Conservation (phyloP, 805 yeast species). For the Schwanniomyces pseudopolymorphus region DNA sequence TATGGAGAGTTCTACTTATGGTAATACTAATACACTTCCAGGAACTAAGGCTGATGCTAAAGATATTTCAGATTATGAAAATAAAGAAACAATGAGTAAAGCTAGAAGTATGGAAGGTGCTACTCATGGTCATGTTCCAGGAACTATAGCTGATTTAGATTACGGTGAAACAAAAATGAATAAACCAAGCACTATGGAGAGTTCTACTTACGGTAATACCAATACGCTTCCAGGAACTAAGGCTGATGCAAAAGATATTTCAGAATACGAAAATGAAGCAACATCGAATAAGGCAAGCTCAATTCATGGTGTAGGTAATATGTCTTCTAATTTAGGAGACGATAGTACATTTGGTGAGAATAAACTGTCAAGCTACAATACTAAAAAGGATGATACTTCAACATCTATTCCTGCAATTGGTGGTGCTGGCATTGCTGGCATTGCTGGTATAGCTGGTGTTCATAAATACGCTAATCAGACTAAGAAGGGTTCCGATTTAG, state of each 20-base stretch:
- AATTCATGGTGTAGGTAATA: no score
- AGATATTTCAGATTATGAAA: background rate
- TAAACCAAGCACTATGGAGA: no score
- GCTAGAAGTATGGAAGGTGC: slow-evolving; percentile 3
- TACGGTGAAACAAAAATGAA: no score
- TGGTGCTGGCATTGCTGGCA: no score
- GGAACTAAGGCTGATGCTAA: background rate
- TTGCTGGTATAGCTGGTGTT: no score
- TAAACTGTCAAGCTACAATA: no score
- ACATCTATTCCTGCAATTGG: slow-evolving; percentile 3
- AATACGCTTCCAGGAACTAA: background rate
- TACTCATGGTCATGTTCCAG: slow-evolving; percentile 4
- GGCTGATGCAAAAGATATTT: background rate
- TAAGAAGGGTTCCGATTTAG: no score
- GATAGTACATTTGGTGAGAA: background rate
- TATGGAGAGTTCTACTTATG: no score
- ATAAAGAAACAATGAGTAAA: background rate
- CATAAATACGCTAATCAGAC: no score
- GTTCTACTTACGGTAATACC: no score
- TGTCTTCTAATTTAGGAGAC: no score
- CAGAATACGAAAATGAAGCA: background rate
- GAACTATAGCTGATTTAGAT: background rate
- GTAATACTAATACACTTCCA: background rate
- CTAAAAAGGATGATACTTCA: no score
- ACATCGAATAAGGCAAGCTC: background rate